phyloP scores from a whole-genome alignment of 2,329 filamentous ascomycete species.

The Gnomoniopsis sp. region DNA sequence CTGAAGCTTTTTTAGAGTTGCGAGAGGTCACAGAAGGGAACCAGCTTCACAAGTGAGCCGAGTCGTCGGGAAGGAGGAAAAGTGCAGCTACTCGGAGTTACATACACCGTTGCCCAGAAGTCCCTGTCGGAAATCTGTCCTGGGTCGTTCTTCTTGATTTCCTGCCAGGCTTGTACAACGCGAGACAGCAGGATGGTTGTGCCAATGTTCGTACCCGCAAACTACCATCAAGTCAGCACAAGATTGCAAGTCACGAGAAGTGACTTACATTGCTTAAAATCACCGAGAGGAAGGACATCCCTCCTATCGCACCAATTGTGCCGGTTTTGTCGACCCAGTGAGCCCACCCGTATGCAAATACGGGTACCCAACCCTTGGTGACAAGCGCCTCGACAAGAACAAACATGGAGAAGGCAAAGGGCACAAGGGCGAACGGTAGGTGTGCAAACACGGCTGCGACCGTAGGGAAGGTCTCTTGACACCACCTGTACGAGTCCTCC shows the following conservation, averaged over 20 bases:
- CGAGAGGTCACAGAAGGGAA: neutral
- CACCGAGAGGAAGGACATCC: slow-evolving; percentile 71
- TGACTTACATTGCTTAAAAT: slow-evolving; percentile 67
- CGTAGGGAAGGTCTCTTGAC: slow-evolving; percentile 68
- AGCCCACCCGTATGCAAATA: slow-evolving; percentile 72
- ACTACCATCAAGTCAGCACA: slow-evolving; percentile 41
- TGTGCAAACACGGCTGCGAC: slow-evolving; percentile 62
- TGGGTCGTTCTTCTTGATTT: slow-evolving; percentile 51
- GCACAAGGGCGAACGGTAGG: slow-evolving; percentile 64
- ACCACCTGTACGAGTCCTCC: slow-evolving; percentile 50
- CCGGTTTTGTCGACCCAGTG: slow-evolving; percentile 70
- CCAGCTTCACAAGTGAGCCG: neutral
- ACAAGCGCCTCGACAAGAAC: slow-evolving; percentile 69
- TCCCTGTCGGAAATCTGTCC: slow-evolving; percentile 58
- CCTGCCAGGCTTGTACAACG: slow-evolving; percentile 65
- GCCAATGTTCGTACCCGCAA: slow-evolving; percentile 74
- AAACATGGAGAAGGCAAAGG: slow-evolving; percentile 73
- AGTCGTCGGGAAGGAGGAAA: neutral
- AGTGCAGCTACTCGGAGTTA: neutral
- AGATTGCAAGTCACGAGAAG: neutral
- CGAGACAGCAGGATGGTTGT: slow-evolving; percentile 71
- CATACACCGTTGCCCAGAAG: slow-evolving; percentile 64
- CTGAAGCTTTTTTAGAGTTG: neutral
- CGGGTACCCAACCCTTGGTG: slow-evolving; percentile 70
- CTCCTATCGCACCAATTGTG: slow-evolving; percentile 63